Evolutionary conservation across 768 basidiomycete species (phyloP).

Genomic region (Calocera cornea): DNA sequence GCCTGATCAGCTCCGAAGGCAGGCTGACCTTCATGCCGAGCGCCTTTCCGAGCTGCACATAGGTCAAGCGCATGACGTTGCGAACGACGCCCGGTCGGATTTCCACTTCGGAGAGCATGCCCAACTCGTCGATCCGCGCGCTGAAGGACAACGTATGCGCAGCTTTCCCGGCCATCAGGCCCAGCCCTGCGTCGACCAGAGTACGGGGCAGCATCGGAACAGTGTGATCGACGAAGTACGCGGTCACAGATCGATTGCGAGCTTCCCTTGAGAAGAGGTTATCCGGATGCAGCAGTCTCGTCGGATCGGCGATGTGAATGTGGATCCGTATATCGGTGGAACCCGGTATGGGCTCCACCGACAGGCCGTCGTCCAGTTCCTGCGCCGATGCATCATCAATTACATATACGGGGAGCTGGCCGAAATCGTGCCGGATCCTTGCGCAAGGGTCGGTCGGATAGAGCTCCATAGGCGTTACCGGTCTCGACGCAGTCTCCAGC

Average conservation of each 20-base stretch:
- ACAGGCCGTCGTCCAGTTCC: slow-evolving; percentile 90
- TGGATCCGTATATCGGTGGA: slow-evolving; percentile 71
- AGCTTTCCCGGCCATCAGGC: slow-evolving; percentile 21
- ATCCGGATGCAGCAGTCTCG: slow-evolving; percentile 55
- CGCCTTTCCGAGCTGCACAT: slow-evolving; percentile 48
- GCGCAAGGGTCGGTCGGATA: slow-evolving; percentile 51
- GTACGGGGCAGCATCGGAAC: slow-evolving; percentile 59
- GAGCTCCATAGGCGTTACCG: slow-evolving; percentile 32
- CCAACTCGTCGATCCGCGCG: slow-evolving; percentile 43
- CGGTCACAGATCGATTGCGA: slow-evolving; percentile 33
- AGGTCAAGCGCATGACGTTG: slow-evolving; percentile 50
- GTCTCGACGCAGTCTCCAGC: slow-evolving; percentile 3
- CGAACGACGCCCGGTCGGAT: slow-evolving; percentile 61
- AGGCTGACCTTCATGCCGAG: slow-evolving; percentile 23
- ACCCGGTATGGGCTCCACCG: slow-evolving; percentile 51
- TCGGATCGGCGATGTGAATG: slow-evolving; percentile 87
- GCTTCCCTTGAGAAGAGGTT: slow-evolving; percentile 53
- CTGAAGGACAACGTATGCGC: slow-evolving; percentile 73
- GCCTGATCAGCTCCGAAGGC: background rate
- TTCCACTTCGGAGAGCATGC: slow-evolving; percentile 54
- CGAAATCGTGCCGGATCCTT: slow-evolving; percentile 73
- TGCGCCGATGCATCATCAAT: slow-evolving; percentile 68
- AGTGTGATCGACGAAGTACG: slow-evolving; percentile 53
- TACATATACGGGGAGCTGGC: slow-evolving; percentile 63
- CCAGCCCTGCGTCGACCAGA: slow-evolving; percentile 32